Base-by-base conservation (phyloP, 192 early-diverging fungal species). In the Thoreauomyces humboldtii region DNA sequence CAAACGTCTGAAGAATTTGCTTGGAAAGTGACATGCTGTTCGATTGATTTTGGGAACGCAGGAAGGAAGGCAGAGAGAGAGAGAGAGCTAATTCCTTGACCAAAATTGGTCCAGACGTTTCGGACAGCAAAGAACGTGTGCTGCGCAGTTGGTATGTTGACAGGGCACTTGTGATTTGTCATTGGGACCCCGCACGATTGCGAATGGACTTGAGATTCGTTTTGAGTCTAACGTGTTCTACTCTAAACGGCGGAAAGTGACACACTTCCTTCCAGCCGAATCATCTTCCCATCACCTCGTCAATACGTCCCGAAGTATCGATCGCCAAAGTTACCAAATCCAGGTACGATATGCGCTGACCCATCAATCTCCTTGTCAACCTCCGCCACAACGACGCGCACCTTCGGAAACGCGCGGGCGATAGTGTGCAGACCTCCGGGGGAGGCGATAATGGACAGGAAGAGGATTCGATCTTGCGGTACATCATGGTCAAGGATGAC, bases 401-500 rank as follows among this genome's bases (percentile, higher is more conserved):
- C 87, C 43, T 70, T 70, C 4, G 93, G 92, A 70, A 98, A 98
- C 0, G 93, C 92, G 7, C 82, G 76, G 1, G 88, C 71, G 27
- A 98, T 85, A 1, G 87, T 88, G 54, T 88, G 85, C 3, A 95
- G 59, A 21, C 93, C 93, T 51, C 84, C 82, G 15, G 87, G 81
- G 0, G 90, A 83, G 7, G 95, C 85, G 32, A 98, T 76, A 61
- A 94, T 83, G 4, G 88, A 86, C 35, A 92, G 64, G 70, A 95
- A 94, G 15, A 94, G 83, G 46, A 98, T 94, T 50, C 83, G 76
- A 24, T 75, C 65, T 47, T 71, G 53, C 0, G 84, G 86, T 3
- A 95, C 89, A 60, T 89, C 85, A 61, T 98, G 92, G 75, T 98
- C 95, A 6, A 93, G 70, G 54, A 96, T 78, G 32, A 96, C 91